phyloP scores from a whole-genome alignment of 768 basidiomycete species.

The Xerocomus potaroensis region DNA sequence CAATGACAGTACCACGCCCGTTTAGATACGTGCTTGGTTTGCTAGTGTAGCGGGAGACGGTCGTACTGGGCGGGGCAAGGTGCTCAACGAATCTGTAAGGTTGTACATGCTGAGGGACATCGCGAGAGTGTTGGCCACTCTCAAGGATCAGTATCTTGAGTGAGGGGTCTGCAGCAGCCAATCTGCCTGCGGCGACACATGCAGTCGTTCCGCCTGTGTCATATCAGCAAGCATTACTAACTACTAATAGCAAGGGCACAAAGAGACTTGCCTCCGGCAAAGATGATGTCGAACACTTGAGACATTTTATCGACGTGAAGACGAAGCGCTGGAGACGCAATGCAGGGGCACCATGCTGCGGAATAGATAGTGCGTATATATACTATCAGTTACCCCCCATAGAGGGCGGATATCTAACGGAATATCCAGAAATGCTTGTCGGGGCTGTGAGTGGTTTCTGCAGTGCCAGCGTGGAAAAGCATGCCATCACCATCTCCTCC shows the following conservation, averaged over 20 bases:
- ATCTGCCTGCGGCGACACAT: constrained; percentile 26
- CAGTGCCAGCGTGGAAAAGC: no score
- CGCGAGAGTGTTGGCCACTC: constrained; percentile 19
- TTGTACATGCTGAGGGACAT: constrained; percentile 17
- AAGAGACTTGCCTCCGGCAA: constrained; percentile 5
- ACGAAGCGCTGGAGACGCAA: no score
- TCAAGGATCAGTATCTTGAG: constrained; percentile 28
- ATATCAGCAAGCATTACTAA: neutral
- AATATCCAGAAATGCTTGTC: no score
- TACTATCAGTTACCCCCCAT: no score
- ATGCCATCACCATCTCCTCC: no score
- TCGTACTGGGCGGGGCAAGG: constrained; percentile 14
- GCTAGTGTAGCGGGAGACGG: constrained; percentile 8
- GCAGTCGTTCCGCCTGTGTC: constrained; percentile 23
- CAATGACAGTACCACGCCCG: constrained; percentile 12
- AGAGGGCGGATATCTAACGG: no score
- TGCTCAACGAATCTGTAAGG: constrained; percentile 18
- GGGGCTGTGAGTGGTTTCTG: no score
- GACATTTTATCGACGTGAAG: neutral
- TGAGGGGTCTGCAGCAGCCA: constrained; percentile 21
- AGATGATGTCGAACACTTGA: constrained; percentile 5
- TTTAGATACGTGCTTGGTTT: constrained; percentile 13
- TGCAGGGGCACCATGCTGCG: no score
- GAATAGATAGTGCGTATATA: no score
- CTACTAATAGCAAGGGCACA: no score